Base-by-base conservation (phyloP, 495 filamentous ascomycete species). In the Podospora didyma region DNA sequence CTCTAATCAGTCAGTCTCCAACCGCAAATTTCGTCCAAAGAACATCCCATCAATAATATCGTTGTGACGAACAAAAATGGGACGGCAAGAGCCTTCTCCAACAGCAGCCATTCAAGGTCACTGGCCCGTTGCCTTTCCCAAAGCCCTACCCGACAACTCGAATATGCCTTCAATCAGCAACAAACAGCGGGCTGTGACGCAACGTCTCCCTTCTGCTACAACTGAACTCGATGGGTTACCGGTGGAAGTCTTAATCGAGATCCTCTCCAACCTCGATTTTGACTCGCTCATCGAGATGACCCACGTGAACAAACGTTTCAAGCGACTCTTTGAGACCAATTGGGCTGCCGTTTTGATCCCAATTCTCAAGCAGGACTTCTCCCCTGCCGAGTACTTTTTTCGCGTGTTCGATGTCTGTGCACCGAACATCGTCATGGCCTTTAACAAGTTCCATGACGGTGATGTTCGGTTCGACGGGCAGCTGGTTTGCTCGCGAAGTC, bases 341-440 rank as follows among this genome's bases (percentile, higher is more conserved):
- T 69, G 67, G 60, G 5, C 57, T 2, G 24, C 46, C 5, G 53
- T 75, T 20, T 34, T 75, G 22, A 35, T 53, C 0, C 54, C 35
- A 1, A 59, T 73, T 17, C 51, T 78, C 24, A 44, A 62, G n/a
- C 44, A 70, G 34, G 80, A 89, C 60, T 88, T 83, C 62, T 78
- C 81, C 1, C 88, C 88, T 0, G 62, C 86, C 5, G 59, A 81
- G 37, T 81, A 82, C 57, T 78, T 86, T 53, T 53, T 53, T 11
- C 35, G 51, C 35, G 51, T 53, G n/a, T 53, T 53, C 28, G 51
- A 53, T 21, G 37, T 53, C 10, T 53, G 51, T 17, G 3, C 21
- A 17, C 11, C 17, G 3, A 53, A 45, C 21, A 9, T 23, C 0
- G 19, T 34, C 3, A 2, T 21, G 12, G 35, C 51, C 11, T 19